Percentiles rank a stretch among this genome's conserved stretches.
Evolutionary conservation across 768 basidiomycete species (phyloP).

Genomic region (Boletus tylopilopsis): DNA sequence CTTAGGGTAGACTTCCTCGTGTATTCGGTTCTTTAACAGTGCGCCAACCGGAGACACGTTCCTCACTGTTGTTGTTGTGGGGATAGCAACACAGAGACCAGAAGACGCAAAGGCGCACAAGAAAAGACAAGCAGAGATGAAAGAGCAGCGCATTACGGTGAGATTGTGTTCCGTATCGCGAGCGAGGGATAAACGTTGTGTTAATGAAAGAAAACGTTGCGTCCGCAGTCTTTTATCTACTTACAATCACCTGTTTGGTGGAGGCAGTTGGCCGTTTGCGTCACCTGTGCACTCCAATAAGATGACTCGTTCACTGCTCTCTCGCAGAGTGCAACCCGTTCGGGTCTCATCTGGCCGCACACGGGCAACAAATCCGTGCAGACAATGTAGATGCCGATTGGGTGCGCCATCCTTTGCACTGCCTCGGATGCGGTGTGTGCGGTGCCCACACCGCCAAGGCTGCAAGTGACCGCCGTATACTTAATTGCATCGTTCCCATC

Average conservation of each 20-base stretch:
- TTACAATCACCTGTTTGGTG: background rate
- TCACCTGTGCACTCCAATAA: conserved; percentile 11
- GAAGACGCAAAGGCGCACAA: conserved; percentile 14
- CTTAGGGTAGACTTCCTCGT: conserved; percentile 17
- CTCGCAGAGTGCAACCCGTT: background rate
- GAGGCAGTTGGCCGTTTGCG: conserved; percentile 1
- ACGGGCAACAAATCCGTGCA: background rate
- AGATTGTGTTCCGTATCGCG: background rate
- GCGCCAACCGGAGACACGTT: conserved; percentile 4
- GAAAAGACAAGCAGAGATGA: conserved; percentile 5
- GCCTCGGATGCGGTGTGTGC: conserved; percentile 3
- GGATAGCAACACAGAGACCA: conserved; percentile 13
- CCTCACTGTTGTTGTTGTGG: background rate
- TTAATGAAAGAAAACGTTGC: background rate
- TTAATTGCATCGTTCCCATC: background rate
- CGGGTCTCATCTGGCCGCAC: background rate
- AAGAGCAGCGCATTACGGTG: conserved; percentile 16
- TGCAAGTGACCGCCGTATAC: background rate
- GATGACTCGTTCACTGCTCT: background rate
- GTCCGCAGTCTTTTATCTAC: conserved; percentile 11
- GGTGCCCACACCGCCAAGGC: conserved; percentile 4
- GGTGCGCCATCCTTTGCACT: conserved; percentile 2
- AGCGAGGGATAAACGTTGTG: background rate
- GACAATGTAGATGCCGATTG: background rate
- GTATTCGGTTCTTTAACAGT: conserved; percentile 20